These are phyloP conservation scores for Salvia splendens DNA, from an alignment of 257 asterid genomes.

Conservation along the genomic window DNA sequence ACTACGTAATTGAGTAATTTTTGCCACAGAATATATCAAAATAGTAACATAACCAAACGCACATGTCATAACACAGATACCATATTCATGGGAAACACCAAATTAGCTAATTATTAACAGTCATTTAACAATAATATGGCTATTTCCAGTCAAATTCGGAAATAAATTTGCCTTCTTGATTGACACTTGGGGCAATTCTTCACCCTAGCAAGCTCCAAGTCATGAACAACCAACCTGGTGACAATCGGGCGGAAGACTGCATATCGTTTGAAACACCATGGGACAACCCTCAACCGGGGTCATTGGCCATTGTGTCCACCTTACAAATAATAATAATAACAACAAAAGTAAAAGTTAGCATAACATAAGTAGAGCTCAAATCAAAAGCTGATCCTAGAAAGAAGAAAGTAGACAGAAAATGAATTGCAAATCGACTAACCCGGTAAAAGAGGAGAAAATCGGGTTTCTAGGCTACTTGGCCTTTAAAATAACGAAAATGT, in stretches of 20 bases:
- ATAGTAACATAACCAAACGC: too few relatives aligned
- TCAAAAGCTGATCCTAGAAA: background rate
- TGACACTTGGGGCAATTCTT: background rate
- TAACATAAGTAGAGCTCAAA: constrained; percentile 30
- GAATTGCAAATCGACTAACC: constrained; percentile 46
- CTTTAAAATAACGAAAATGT: too few relatives aligned
- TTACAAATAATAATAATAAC: constrained; percentile 22
- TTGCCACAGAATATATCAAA: too few relatives aligned
- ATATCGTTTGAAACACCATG: constrained; percentile 78
- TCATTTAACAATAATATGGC: background rate
- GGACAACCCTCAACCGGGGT: constrained; percentile 94
- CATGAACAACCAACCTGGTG: constrained; percentile 69
- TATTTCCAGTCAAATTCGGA: constrained; percentile 22
- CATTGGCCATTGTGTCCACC: constrained; percentile 94
- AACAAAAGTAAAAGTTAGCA: constrained; percentile 21
- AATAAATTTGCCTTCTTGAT: constrained; percentile 19
- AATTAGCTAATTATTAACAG: constrained; percentile 22
- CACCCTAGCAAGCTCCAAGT: constrained; percentile 21
- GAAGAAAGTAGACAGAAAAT: background rate
- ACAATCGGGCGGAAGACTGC: constrained; percentile 77
- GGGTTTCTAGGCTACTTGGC: too few relatives aligned
- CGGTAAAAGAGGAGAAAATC: constrained; percentile 83
- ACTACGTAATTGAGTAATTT: too few relatives aligned
- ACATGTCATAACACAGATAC: too few relatives aligned
- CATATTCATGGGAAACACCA: background rate